Base-by-base conservation (phyloP, 2,329 filamentous ascomycete genomes). In the Talaromyces verruculosus region DNA sequence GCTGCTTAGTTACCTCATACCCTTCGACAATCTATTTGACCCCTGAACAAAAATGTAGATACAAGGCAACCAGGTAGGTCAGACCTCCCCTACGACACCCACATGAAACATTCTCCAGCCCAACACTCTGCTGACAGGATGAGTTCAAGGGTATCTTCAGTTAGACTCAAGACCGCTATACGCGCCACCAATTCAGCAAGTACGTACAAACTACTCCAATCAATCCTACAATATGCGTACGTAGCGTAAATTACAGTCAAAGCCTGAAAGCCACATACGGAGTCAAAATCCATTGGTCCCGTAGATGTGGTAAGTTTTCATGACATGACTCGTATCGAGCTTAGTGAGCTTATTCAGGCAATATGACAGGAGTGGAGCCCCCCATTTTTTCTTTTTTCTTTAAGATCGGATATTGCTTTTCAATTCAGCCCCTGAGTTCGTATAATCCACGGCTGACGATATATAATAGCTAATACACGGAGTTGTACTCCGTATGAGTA, bases 291-390 rank as follows among this genome's bases (percentile, higher is more conserved):
- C 11, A 33, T 55, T 63, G 47, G 35, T 55, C 35, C 47, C 47
- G 28, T 7, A 1, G 35, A 43, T 63, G 5, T 63, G 47, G 35
- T 43, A 53, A 19, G 60, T 19, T 37, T 17, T 43, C 28, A 25
- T 10, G 5, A 25, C 53, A 57, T 37, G 53, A 57, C 33, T 39
- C 53, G 33, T 37, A 57, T 37, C n/a, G 8, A 57, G 19, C 33
- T 22, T 39, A 49, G 28, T 22, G 41, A 13, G 10, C 61, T 51
- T 51, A 51, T 49, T 39, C 28, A 6, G 19, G 22, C 35, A 55
- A 55, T 43, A 63, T 63, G 61, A 55, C 61, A 63, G 61, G 47
- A 19, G 61, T 55, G 61, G 47, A 19, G 15, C 45, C 17, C 35
- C 25, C 5, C n/a, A n/a, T n/a, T n/a, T n/a, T 15, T 30, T 5